Conservation (phyloP, 179 eudicot species). For the Silene noctiflora region DNA sequence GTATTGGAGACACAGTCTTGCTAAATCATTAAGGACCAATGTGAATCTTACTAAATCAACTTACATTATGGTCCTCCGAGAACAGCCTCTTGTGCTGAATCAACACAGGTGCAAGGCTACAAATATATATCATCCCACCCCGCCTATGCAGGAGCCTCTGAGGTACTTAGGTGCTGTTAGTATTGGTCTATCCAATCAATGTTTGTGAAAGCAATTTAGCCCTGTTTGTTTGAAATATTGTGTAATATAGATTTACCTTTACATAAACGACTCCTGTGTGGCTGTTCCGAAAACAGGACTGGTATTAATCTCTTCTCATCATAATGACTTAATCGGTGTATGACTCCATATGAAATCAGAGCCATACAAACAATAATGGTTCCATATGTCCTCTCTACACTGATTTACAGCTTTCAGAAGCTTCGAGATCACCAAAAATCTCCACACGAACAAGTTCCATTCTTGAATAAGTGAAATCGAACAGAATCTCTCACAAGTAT, state of each 20-base stretch:
- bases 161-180: too few species aligned
- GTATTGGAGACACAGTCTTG: neutral
- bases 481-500: conserved; percentile 93
- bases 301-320: neutral
- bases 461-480: conserved; percentile 84
- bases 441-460: conserved; percentile 97
- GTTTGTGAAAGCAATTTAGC: too few species aligned
- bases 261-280: too few species aligned
- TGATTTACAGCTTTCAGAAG: neutral
- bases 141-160: neutral
- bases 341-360: neutral
- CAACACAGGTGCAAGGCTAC: neutral
- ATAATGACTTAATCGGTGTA: neutral
- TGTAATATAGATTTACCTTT: too few species aligned
- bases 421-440: conserved; percentile 70
- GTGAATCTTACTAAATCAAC: too few species aligned
- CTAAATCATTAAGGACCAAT: too few species aligned
- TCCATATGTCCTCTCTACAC: neutral
- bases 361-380: neutral
- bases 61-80: neutral
- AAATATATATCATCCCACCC: neutral
- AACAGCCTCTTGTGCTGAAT: neutral
- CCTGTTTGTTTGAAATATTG: too few species aligned
- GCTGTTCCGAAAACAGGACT: neutral
- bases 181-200: too few species aligned